Percentiles rank a stretch among this genome's conserved stretches.
phyloP scores from a whole-genome alignment of 768 basidiomycete genomes.

The Pleurotus ostreatus region DNA sequence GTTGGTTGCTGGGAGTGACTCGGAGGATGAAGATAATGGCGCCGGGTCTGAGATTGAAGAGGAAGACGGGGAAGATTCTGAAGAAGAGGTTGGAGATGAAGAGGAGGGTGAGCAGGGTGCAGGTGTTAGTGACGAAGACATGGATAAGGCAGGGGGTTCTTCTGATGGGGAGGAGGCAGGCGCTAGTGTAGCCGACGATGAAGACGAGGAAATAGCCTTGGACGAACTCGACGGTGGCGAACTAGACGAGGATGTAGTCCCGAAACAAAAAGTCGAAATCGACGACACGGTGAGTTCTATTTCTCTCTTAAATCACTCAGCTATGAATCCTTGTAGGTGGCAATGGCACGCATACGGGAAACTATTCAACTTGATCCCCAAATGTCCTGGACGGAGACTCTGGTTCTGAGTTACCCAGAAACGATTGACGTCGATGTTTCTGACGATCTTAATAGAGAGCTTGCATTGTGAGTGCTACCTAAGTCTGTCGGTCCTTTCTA shows the following conservation, averaged over 20 bases:
- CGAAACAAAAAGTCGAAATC: slow-evolving; percentile 77
- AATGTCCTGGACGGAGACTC: slow-evolving; percentile 82
- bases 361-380: slow-evolving; percentile 70
- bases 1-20: slow-evolving; percentile 29
- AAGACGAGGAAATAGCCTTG: slow-evolving; percentile 48
- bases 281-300: slow-evolving; percentile 65
- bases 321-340: slow-evolving; percentile 40
- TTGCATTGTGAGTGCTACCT: slow-evolving; percentile 75
- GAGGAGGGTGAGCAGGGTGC: slow-evolving; percentile 30
- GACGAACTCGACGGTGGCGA: slow-evolving; percentile 58
- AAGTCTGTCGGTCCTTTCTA: not conserved
- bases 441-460: slow-evolving; percentile 91
- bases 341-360: slow-evolving; percentile 77
- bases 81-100: slow-evolving; percentile 26
- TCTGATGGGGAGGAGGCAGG: slow-evolving; percentile 12
- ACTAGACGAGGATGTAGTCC: slow-evolving; percentile 78
- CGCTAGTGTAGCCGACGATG: slow-evolving; percentile 25
- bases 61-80: slow-evolving; percentile 23
- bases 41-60: slow-evolving; percentile 13
- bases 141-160: slow-evolving; percentile 12
- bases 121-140: slow-evolving; percentile 12
- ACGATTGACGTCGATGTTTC: slow-evolving; percentile 72
- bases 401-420: slow-evolving; percentile 68
- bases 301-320: not conserved
- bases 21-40: slow-evolving; percentile 12